These are phyloP conservation scores for Sugiyamaella castrensis DNA, from an alignment of 1,139 yeast species.

Conservation along the genomic window DNA sequence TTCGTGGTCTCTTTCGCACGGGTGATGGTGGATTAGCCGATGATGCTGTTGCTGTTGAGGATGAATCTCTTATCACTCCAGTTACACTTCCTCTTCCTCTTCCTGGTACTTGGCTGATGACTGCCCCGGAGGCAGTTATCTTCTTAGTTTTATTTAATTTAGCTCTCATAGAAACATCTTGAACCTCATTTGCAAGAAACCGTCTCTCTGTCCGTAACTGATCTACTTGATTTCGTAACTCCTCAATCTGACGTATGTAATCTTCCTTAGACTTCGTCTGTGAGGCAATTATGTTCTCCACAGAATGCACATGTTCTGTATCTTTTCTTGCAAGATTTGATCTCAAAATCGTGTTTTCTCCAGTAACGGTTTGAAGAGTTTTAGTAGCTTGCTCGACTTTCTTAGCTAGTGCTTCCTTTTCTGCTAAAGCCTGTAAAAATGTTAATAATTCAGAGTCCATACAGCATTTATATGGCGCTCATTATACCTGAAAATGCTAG, in stretches of 20 bases:
- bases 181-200: constrained; percentile 51
- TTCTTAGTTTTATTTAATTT: constrained; percentile 2
- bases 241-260: constrained; percentile 44
- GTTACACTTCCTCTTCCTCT: background rate
- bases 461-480: too few species aligned
- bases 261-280: constrained; percentile 37
- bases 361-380: constrained; percentile 35
- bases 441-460: background rate
- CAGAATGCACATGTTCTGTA: constrained; percentile 45
- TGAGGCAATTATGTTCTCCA: constrained; percentile 43
- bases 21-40: constrained; percentile 5
- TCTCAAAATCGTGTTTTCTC: constrained; percentile 74
- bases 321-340: constrained; percentile 57
- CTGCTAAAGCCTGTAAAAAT: constrained; percentile 3
- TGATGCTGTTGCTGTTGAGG: background rate
- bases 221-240: constrained; percentile 47
- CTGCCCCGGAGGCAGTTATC: background rate
- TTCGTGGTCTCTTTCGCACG: constrained; percentile 16
- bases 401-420: constrained; percentile 31
- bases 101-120: background rate
- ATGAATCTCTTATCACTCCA: background rate
- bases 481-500: too few species aligned
- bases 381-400: constrained; percentile 9
- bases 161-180: constrained; percentile 23
- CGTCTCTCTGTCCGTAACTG: constrained; percentile 68